Evolutionary conservation across 257 asterid species (phyloP).

Genomic region (Ocimum tenuiflorum): DNA sequence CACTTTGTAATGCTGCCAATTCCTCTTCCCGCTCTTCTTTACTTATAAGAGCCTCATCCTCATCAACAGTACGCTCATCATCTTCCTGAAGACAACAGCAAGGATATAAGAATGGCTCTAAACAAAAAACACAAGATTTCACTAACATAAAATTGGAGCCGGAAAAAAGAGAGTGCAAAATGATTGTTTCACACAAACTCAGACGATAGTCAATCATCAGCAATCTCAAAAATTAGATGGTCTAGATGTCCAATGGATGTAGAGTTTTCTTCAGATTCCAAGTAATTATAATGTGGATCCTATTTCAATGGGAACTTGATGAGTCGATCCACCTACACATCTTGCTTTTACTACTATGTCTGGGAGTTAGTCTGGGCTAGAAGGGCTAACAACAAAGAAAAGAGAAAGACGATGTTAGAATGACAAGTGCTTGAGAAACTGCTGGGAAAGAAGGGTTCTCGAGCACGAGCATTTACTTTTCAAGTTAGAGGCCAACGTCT

Average conservation of each 20-base stretch:
- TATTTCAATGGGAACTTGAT: too few relatives aligned
- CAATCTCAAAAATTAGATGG: slow-evolving; percentile 3
- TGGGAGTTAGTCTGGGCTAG: too few relatives aligned
- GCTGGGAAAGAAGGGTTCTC: too few relatives aligned
- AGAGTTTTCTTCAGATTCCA: not conserved
- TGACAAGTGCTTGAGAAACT: too few relatives aligned
- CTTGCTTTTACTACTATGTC: too few relatives aligned
- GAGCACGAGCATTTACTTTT: too few relatives aligned
- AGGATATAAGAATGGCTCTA: slow-evolving; percentile 14
- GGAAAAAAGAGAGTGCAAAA: slow-evolving; percentile 5
- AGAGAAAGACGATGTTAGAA: too few relatives aligned
- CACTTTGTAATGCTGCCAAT: slow-evolving; percentile 70
- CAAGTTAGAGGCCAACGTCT: too few relatives aligned
- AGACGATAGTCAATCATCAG: slow-evolving; percentile 8
- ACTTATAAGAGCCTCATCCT: slow-evolving; percentile 84
- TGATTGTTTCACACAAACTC: not conserved
- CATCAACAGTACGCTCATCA: slow-evolving; percentile 93
- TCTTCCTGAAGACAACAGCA: slow-evolving; percentile 70
- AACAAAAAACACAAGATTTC: slow-evolving; percentile 3
- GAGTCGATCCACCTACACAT: too few relatives aligned
- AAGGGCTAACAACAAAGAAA: too few relatives aligned
- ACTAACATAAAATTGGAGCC: not conserved
- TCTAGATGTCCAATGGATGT: not conserved
- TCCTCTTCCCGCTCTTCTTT: slow-evolving; percentile 96
- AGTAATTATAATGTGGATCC: not conserved